Conservation (phyloP, 2,329 filamentous ascomycete species). For the Sporothrix brunneoviolacea region DNA sequence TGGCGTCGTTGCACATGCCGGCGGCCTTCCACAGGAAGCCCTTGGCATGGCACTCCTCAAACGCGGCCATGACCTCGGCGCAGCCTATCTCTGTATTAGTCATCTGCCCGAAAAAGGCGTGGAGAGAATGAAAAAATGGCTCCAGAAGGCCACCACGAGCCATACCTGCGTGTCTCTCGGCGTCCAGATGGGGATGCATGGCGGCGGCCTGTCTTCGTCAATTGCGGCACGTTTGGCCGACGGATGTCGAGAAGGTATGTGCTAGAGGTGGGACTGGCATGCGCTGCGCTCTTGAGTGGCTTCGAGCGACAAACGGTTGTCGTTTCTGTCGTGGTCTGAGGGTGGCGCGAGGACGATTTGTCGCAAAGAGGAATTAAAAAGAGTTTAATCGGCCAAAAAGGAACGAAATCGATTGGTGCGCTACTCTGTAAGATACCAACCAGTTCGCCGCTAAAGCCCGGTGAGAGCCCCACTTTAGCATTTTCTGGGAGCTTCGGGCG, state of each 20-base stretch:
- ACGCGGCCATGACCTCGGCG: conserved; percentile 85
- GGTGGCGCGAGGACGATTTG: no score
- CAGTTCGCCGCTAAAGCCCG: not conserved
- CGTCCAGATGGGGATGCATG: conserved; percentile 98
- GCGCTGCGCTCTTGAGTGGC: no score
- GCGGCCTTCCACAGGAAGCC: conserved; percentile 89
- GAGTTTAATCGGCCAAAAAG: no score
- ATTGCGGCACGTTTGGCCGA: no score
- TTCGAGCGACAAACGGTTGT: no score
- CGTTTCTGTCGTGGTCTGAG: no score
- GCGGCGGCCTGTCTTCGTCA: conserved; percentile 21
- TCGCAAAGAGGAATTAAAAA: no score
- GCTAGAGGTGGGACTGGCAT: no score
- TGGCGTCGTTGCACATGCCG: conserved; percentile 84
- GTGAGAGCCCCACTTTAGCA: not conserved
- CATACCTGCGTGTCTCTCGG: conserved; percentile 80
- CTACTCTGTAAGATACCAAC: no score
- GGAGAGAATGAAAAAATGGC: no score
- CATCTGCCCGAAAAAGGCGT: conserved; percentile 3
- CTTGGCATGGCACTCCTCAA: conserved; percentile 89
- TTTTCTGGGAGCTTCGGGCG: not conserved
- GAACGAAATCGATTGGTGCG: conserved; percentile 1
- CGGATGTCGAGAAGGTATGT: no score
- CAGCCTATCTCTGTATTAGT: conserved; percentile 55
- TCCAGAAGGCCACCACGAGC: no score